Evolutionary conservation across 306 rosid genomes (phyloP).

Genomic region (Oemleria cerasiformis): DNA sequence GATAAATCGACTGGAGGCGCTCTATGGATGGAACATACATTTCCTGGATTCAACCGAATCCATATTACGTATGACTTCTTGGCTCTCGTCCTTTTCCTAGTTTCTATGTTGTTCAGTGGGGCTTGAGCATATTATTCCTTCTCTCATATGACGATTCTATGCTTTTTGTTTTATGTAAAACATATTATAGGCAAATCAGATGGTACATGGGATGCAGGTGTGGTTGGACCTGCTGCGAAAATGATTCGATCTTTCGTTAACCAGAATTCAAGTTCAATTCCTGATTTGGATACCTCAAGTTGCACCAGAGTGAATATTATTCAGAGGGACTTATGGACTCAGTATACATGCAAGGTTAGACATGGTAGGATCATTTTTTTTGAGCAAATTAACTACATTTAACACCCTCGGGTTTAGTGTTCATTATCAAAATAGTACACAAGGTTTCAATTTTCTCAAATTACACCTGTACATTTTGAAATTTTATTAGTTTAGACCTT

Average conservation of each 20-base stretch:
- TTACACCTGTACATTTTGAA: too few species aligned
- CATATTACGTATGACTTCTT: slow-evolving; percentile 46
- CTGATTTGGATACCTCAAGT: slow-evolving; percentile 24
- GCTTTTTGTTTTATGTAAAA: not conserved
- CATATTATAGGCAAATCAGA: slow-evolving; percentile 55
- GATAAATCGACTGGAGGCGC: slow-evolving; percentile 57
- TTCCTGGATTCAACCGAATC: slow-evolving; percentile 69
- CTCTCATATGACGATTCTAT: not conserved
- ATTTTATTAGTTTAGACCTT: too few species aligned
- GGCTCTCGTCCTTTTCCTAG: not conserved
- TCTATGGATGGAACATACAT: slow-evolving; percentile 79
- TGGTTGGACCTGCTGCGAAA: slow-evolving; percentile 55
- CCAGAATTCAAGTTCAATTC: slow-evolving; percentile 29
- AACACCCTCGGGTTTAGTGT: too few species aligned
- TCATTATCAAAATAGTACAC: too few species aligned
- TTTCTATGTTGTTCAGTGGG: not conserved
- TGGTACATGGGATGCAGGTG: slow-evolving; percentile 57
- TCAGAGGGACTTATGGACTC: slow-evolving; percentile 88
- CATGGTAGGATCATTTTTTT: too few species aligned
- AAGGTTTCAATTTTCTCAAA: too few species aligned
- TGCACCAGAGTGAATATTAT: slow-evolving; percentile 34
- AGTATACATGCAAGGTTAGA: slow-evolving; percentile 70
- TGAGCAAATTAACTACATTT: too few species aligned
- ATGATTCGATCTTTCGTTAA: slow-evolving; percentile 53
- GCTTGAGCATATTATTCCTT: not conserved